Base-by-base conservation (phyloP, 148 eudicot species). In the Camellia sinensis region DNA sequence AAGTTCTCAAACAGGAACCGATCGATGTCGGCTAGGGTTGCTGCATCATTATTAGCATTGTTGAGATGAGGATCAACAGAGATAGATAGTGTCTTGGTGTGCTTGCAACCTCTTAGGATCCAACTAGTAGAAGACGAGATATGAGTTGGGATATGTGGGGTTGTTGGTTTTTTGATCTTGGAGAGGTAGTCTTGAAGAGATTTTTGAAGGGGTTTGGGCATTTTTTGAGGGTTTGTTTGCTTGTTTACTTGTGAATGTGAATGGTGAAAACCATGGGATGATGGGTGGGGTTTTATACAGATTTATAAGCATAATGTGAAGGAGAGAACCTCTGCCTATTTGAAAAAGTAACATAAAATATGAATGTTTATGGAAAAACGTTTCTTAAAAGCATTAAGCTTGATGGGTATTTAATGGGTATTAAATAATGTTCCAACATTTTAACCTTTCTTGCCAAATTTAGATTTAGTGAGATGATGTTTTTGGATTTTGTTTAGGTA, bases 1-100 rank as follows among this genome's bases (percentile, higher is more conserved):
- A 93, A 93, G 68, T 91, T 93, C 75, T 93, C 94, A 3, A 84
- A 68, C 3, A 91, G 67, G 78, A 93, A 93, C 22, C 79, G 78
- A 41, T 93, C 97, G 5, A 91, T 75, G 64, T 89, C 94, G 41
- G 87, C 89, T 2, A 91, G 83, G 0, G 94, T 91, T 4, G 90
- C 93, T 22, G 92, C 91, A 2, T 59, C 74, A 64, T 70, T 68
- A 3, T 5, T 63, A 59, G 66, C 21, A 48, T 67, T 22, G 0
- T 19, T 7, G 53, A n/a, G 54, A 22, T 70, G 78, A 22, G 29
- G 46, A 8, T 78, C 79, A 4, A 57, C 17, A 64, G 71, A 44
- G 53, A 83, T 78, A 3, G 94, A 90, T 17, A 82, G 86, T 61
- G 90, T 89, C 71, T 70, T 89, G 45, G 90, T 84, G 80, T 87